Conservation (phyloP, 1,284 basidiomycete genomes). For the Limonomyces culmigenus region DNA sequence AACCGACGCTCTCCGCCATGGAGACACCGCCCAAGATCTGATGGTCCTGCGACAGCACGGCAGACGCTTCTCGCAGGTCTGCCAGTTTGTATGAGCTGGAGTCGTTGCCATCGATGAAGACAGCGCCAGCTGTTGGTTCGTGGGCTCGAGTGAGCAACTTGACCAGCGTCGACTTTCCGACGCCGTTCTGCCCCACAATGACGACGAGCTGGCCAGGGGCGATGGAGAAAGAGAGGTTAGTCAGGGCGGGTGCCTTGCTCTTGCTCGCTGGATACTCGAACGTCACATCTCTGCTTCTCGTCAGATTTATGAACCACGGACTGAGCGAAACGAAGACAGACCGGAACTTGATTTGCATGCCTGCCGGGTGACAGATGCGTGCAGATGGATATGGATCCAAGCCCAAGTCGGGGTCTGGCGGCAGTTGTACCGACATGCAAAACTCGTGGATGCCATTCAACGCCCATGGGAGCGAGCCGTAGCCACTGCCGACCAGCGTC, state of each 20-base stretch:
- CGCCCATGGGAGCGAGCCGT: not conserved
- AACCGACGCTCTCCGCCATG: constrained; percentile 58
- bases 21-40: constrained; percentile 61
- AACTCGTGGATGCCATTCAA: not conserved
- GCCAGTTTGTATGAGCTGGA: constrained; percentile 41
- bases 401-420: not conserved
- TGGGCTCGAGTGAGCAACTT: constrained; percentile 58
- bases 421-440: not conserved
- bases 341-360: not conserved
- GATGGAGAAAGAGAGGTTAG: not conserved
- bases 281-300: not conserved
- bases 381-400: not conserved
- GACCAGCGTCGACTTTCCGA: constrained; percentile 63
- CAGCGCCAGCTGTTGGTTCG: constrained; percentile 46
- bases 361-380: not conserved
- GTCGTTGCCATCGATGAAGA: constrained; percentile 45
- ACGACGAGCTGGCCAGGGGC: not conserved
- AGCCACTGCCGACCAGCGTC: not conserved
- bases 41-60: constrained; percentile 57
- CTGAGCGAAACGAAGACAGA: not conserved
- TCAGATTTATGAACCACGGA: not conserved
- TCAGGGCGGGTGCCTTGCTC: not conserved
- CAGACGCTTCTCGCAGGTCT: constrained; percentile 44
- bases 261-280: not conserved
- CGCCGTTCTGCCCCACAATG: constrained; percentile 33